phyloP scores from a whole-genome alignment of 257 asterid species.

The Solanum sitiens region DNA sequence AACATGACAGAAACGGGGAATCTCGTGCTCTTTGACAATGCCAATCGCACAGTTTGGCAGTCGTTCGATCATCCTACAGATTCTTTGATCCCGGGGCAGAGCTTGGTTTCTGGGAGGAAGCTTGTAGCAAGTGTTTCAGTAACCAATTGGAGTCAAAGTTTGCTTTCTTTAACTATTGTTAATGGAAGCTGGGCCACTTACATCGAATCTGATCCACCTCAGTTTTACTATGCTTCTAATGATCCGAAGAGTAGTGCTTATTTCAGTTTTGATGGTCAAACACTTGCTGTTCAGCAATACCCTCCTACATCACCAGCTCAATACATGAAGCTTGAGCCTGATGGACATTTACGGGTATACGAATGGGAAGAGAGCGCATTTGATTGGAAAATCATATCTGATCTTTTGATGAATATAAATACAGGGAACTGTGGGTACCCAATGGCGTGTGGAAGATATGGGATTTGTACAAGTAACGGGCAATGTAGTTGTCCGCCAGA shows the following conservation, averaged over 20 bases:
- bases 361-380: accelerated
- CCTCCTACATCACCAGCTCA: background rate
- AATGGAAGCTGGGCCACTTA: background rate
- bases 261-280: background rate
- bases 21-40: background rate
- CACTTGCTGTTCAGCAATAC: background rate
- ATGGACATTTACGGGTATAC: background rate
- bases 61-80: slow-evolving; percentile 11
- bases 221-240: background rate
- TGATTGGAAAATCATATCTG: background rate
- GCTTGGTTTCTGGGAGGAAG: background rate
- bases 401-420: accelerated
- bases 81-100: background rate
- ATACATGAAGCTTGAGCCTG: background rate
- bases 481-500: background rate
- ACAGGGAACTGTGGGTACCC: background rate
- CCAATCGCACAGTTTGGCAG: slow-evolving; percentile 7
- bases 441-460: background rate
- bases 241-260: background rate
- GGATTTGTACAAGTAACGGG: background rate
- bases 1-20: background rate
- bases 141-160: background rate
- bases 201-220: background rate
- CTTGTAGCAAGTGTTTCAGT: background rate
- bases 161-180: background rate